Percentiles rank a stretch among this genome's conserved stretches.
Evolutionary conservation across 345 rosid species (phyloP).

Genomic region (Balakata baccata): DNA sequence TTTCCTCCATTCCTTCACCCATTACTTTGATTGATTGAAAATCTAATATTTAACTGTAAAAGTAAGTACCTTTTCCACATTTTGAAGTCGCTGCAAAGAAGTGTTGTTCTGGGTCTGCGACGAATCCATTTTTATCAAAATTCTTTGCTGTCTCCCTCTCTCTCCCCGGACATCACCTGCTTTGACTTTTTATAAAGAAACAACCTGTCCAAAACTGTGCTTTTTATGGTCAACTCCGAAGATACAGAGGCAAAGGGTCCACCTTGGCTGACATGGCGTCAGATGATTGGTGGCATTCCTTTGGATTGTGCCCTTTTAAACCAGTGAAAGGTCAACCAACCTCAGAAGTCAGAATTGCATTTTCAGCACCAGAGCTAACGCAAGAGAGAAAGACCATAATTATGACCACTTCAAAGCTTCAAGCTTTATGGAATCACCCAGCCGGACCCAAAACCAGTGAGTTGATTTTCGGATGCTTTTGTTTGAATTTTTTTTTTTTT

Average conservation of each 20-base stretch:
- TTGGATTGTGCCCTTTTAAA: no score
- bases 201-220: not conserved
- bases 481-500: not conserved
- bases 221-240: not conserved
- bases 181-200: not conserved
- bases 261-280: not conserved
- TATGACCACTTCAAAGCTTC: conserved; percentile 80
- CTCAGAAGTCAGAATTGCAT: not conserved
- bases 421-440: conserved; percentile 89
- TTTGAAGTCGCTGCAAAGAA: conserved; percentile 75
- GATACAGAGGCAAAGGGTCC: not conserved
- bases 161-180: not conserved
- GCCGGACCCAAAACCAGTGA: conserved; percentile 94
- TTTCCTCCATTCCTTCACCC: not conserved
- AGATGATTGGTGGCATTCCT: not conserved
- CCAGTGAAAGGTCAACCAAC: no score
- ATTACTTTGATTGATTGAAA: not conserved
- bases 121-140: conserved; percentile 44
- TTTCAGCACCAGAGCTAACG: no score
- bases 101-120: conserved; percentile 69
- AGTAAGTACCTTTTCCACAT: conserved; percentile 64
- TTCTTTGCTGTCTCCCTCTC: not conserved
- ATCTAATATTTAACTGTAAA: not conserved
- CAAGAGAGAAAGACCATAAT: not conserved
- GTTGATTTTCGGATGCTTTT: conserved; percentile 16